Evolutionary conservation across 2,329 filamentous ascomycete species (phyloP).

Genomic region (Fusarium floridanum): DNA sequence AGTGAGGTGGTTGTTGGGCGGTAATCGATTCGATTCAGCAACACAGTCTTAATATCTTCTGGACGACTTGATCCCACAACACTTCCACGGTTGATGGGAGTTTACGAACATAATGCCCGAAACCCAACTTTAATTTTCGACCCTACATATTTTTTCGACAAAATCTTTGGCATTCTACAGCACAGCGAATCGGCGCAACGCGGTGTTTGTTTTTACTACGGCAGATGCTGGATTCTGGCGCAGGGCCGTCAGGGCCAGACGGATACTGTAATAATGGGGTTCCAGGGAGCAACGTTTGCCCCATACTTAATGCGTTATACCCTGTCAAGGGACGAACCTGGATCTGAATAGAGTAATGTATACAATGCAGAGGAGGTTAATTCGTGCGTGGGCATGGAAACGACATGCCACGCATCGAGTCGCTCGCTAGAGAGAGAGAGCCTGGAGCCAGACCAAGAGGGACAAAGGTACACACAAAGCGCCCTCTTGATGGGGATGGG

Average conservation of each 20-base stretch:
- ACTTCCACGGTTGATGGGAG: constrained; percentile 20
- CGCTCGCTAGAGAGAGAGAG: constrained; percentile 51
- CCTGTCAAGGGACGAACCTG: constrained; percentile 39
- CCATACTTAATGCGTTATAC: constrained; percentile 49
- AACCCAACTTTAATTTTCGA: constrained; percentile 50
- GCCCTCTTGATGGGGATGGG: constrained; percentile 41
- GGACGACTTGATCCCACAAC: constrained; percentile 29
- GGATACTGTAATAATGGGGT: constrained; percentile 47
- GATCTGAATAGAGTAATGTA: constrained; percentile 57
- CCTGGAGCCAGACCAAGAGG: constrained; percentile 33
- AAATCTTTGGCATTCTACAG: constrained; percentile 57
- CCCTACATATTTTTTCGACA: constrained; percentile 44
- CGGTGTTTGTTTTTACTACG: constrained; percentile 50
- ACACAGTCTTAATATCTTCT: constrained; percentile 7
- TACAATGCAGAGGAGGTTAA: constrained; percentile 53
- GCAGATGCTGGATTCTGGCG: constrained; percentile 45
- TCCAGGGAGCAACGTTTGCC: constrained; percentile 27
- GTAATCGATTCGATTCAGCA: constrained; percentile 41
- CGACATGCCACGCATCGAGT: constrained; percentile 48
- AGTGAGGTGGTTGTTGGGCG: constrained; percentile 61
- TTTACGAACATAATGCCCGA: constrained; percentile 49
- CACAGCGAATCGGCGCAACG: constrained; percentile 57
- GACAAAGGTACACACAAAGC: constrained; percentile 23
- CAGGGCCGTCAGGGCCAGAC: constrained; percentile 45
- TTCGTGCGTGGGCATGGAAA: constrained; percentile 50